A percentile compares a stretch with the other conserved stretches of the same genome.
These are phyloP conservation scores for Neohortaea acidophila DNA, from an alignment of 495 filamentous ascomycete genomes.

Conservation along the genomic window DNA sequence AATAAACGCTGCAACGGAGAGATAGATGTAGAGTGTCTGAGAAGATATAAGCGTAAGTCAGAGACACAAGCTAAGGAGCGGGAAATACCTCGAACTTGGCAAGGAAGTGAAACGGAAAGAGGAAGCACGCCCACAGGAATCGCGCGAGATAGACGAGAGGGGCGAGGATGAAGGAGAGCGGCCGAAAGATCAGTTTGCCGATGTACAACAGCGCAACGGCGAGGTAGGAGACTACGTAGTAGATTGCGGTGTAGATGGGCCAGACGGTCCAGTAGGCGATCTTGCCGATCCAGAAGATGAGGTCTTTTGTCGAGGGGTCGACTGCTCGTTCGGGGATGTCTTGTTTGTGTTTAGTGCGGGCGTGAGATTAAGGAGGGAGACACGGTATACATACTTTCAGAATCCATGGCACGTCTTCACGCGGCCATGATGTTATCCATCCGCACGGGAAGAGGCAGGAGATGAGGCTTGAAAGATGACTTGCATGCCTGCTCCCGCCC, in stretches of 20 bases:
- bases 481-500: background rate
- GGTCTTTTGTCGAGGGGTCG: background rate
- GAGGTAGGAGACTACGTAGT: slow-evolving; percentile 24
- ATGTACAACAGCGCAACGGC: slow-evolving; percentile 24
- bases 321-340: background rate
- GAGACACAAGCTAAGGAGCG: background rate
- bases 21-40: slow-evolving; percentile 50
- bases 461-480: background rate
- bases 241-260: slow-evolving; percentile 26
- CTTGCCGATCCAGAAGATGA: slow-evolving; percentile 16
- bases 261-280: slow-evolving; percentile 27
- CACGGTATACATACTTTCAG: too few species aligned
- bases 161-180: slow-evolving; percentile 24
- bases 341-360: too few species aligned
- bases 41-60: slow-evolving; percentile 15
- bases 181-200: slow-evolving; percentile 25
- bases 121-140: slow-evolving; percentile 20
- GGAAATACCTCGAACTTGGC: slow-evolving; percentile 47
- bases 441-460: background rate
- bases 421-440: background rate
- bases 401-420: background rate
- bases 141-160: slow-evolving; percentile 21
- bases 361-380: too few species aligned
- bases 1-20: slow-evolving; percentile 43
- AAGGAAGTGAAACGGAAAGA: slow-evolving; percentile 29